phyloP scores from a whole-genome alignment of 169 alveolate genomes.

The Neospora caninum region DNA sequence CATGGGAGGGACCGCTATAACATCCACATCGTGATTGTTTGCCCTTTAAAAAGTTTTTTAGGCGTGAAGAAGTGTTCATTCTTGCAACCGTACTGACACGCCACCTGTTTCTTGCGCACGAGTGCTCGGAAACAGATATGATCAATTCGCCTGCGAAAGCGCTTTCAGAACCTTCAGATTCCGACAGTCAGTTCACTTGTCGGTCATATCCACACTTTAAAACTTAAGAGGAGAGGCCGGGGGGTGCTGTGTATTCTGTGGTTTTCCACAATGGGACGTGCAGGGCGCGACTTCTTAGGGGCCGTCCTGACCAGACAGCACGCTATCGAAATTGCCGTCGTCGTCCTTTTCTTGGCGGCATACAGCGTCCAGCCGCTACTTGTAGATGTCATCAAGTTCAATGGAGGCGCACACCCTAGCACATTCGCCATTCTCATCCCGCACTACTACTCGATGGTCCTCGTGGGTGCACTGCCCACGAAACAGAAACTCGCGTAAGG shows the following conservation, averaged over 20 bases:
- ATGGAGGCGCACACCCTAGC: constrained; percentile 72
- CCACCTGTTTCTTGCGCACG: no score
- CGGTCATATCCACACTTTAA: no score
- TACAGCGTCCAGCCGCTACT: constrained; percentile 69
- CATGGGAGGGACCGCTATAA: no score
- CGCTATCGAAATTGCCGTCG: constrained; percentile 21
- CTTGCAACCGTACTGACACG: no score
- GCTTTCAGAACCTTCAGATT: no score
- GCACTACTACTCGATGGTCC: constrained; percentile 76
- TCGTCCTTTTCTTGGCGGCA: constrained; percentile 52
- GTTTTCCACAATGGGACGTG: background rate
- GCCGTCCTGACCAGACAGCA: constrained; percentile 9
- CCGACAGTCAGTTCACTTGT: no score
- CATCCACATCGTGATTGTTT: no score
- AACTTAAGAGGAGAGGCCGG: background rate
- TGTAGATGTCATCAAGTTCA: constrained; percentile 62
- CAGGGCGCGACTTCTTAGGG: background rate
- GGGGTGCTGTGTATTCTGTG: background rate
- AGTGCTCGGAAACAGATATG: no score
- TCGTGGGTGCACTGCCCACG: constrained; percentile 74
- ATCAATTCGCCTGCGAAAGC: no score
- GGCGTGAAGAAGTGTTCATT: no score
- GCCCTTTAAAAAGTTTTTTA: no score
- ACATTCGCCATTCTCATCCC: constrained; percentile 76
- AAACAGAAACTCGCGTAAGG: constrained; percentile 60